Evolutionary conservation across 805 yeast species (phyloP).

Genomic region (Yamadazyma olivae): DNA sequence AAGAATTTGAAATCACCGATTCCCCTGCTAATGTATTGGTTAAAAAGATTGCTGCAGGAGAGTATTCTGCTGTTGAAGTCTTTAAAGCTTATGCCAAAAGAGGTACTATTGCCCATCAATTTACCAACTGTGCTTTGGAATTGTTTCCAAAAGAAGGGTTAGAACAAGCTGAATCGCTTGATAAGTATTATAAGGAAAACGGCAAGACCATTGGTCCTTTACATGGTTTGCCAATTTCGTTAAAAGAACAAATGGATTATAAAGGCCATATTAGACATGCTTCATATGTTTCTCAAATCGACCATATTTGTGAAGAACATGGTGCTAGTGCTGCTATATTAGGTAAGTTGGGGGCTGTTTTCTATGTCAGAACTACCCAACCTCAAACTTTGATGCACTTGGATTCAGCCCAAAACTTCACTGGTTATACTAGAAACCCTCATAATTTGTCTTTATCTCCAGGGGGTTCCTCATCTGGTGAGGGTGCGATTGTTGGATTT

Average conservation of each 20-base stretch:
- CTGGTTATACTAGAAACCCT: constrained; percentile 38
- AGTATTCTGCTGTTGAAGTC: constrained; percentile 33
- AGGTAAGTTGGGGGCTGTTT: constrained; percentile 41
- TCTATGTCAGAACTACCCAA: constrained; percentile 42
- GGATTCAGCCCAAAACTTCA: constrained; percentile 38
- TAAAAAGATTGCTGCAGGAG: constrained; percentile 29
- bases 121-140: constrained; percentile 42
- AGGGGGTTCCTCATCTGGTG: constrained; percentile 46
- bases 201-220: constrained; percentile 58
- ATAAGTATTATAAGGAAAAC: constrained; percentile 42
- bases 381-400: constrained; percentile 47
- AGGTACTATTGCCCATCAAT: constrained; percentile 41
- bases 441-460: constrained; percentile 35
- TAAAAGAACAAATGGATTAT: constrained; percentile 48
- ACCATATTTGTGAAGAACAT: constrained; percentile 26
- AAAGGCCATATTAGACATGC: constrained; percentile 36
- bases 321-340: constrained; percentile 29
- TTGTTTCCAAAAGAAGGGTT: constrained; percentile 58
- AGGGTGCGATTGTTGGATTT: constrained; percentile 40
- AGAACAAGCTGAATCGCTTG: constrained; percentile 52
- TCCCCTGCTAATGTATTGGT: constrained; percentile 25
- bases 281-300: constrained; percentile 35
- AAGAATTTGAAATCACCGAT: constrained; percentile 39
- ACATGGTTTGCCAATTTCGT: constrained; percentile 65
- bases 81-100: constrained; percentile 42